Conservation (phyloP, 169 alveolate species). For the Perkinsus chesapeaki region DNA sequence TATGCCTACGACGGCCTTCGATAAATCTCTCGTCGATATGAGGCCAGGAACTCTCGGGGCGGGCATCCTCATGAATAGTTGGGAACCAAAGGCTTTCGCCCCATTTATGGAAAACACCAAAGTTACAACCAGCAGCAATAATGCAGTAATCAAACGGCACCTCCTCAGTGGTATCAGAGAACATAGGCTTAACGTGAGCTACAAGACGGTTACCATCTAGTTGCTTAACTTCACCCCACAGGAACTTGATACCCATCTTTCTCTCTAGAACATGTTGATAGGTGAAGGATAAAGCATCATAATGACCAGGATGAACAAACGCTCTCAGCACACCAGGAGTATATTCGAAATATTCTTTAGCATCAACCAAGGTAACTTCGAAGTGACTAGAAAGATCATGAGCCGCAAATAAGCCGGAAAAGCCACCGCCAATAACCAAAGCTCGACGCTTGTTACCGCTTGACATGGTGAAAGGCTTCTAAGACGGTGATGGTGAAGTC, state of each 20-base stretch:
- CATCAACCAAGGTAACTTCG: conserved; percentile 19
- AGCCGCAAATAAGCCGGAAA: conserved; percentile 22
- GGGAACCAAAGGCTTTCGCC: conserved; percentile 38
- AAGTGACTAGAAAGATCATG: conserved; percentile 18
- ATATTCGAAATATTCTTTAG: conserved; percentile 18
- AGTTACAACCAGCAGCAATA: conserved; percentile 34
- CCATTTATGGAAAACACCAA: conserved; percentile 14
- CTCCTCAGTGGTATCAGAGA: conserved; percentile 18
- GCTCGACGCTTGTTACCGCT: not conserved
- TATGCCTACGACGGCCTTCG: conserved; percentile 34
- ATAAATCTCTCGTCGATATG: conserved; percentile 32
- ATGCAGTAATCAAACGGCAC: conserved; percentile 33
- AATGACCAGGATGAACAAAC: conserved; percentile 29
- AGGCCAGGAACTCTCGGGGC: conserved; percentile 21
- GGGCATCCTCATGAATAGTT: conserved; percentile 28
- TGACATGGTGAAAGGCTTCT: not conserved
- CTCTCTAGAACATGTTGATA: conserved; percentile 31
- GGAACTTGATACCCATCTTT: conserved; percentile 29
- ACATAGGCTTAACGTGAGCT: not conserved
- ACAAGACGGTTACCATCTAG: not conserved
- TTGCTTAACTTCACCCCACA: conserved; percentile 33
- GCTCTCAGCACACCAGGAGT: conserved; percentile 30
- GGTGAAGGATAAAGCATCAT: conserved; percentile 27
- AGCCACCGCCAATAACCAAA: conserved; percentile 19
- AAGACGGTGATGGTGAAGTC: not conserved